Base-by-base conservation (phyloP, 2,329 filamentous ascomycete species). In the Nigrospora sphaerica region DNA sequence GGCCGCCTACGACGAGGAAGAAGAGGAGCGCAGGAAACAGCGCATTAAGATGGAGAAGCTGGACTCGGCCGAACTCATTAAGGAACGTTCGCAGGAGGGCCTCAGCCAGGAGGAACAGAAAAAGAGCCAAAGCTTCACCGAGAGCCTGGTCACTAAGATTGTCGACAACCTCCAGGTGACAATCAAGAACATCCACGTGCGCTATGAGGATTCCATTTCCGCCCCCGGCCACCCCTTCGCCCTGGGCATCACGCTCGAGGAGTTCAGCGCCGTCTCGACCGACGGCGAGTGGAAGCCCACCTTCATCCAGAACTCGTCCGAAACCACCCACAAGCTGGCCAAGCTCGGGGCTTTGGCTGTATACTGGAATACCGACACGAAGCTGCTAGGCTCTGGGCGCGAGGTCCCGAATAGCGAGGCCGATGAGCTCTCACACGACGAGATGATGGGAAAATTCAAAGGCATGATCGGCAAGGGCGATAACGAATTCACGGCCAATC, bases 1-100 rank as follows among this genome's bases (percentile, higher is more conserved):
- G 69, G 85, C 89, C 23, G 87, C 91, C 58, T 97, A 95, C 64
- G 84, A 98, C 55, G 83, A 91, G 48, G 88, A 92, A 12, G 93
- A 99, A 61, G 93, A 99, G 66, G 88, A 92, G 55, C 80, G 82
- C 44, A 79, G 93, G 61, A 83, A 81, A 51, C 90, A 96, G 62
- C 79, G 85, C n/a, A 78, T 98, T 60, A 99, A 99, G 73, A 95
- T 98, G 81, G 93, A 99, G 69, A 95, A 96, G 69, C 78, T 99
- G 7, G 93, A 98, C 64, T 95, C 89, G 55, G 93, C 93, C 1
- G 93, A 99, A 69, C 72, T 99, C 53, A 72, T 98, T 53, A 95
- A 95, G 65, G 92, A 97, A 62, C 81, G 87, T 44, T 95, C 86
- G 51, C 83, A 85, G n/a, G 92, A 95, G 63, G 91, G 92, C 39